Percentiles rank a stretch among this genome's conserved stretches.
phyloP scores from a whole-genome alignment of 2,329 filamentous ascomycete genomes.

The Akanthomyces muscarius region DNA sequence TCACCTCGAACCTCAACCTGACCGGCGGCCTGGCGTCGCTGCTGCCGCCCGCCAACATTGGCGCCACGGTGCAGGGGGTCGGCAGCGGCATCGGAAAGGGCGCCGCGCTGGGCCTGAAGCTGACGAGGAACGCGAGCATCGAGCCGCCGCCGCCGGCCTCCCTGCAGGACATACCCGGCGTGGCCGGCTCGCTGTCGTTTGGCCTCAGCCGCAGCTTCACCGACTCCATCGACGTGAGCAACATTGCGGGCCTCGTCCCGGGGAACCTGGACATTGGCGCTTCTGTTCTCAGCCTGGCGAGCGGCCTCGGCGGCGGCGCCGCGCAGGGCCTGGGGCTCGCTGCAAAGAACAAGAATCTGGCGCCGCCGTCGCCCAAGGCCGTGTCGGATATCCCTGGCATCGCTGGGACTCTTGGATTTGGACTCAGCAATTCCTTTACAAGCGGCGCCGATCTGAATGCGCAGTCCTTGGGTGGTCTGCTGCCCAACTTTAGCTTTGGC shows the following conservation, averaged over 20 bases:
- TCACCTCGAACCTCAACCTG: constrained; percentile 25
- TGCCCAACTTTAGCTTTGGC: background rate
- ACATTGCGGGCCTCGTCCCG: background rate
- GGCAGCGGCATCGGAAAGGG: constrained; percentile 14
- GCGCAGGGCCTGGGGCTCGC: background rate
- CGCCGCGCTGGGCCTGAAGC: constrained; percentile 8
- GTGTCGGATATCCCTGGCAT: background rate
- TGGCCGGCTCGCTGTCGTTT: constrained; percentile 13
- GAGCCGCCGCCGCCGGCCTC: background rate
- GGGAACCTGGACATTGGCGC: background rate
- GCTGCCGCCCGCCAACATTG: constrained; percentile 16
- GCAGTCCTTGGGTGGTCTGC: background rate
- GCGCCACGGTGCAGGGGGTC: background rate
- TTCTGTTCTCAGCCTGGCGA: background rate
- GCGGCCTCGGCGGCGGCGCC: background rate
- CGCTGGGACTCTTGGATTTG: background rate
- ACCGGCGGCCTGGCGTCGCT: constrained; percentile 8
- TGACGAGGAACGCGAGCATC: background rate
- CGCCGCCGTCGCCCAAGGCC: background rate
- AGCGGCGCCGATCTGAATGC: background rate
- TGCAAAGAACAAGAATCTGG: background rate
- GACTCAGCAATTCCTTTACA: background rate
- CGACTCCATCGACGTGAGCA: background rate
- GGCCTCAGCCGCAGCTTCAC: constrained; percentile 12
- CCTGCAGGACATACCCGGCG: constrained; percentile 10